Evolutionary conservation across 1,139 yeast genomes (phyloP).

Genomic region (Yamadazyma diddensiae): DNA sequence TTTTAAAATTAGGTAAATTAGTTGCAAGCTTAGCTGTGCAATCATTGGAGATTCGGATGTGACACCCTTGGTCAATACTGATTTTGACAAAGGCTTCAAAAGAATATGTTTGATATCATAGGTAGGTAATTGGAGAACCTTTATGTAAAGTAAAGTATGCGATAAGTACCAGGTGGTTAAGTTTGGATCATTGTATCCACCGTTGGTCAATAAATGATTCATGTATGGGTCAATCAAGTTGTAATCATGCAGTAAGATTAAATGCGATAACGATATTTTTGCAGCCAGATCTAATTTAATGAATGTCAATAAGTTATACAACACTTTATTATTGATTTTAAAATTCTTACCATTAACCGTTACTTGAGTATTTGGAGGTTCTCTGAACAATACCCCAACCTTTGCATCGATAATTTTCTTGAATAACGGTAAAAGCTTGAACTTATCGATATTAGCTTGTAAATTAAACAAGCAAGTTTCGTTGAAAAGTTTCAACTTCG

Average conservation of each 20-base stretch:
- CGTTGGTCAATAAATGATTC: slow-evolving; percentile 50
- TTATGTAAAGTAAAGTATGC: slow-evolving; percentile 59
- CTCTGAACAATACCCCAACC: slow-evolving; percentile 56
- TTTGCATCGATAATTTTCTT: slow-evolving; percentile 54
- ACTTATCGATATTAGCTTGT: slow-evolving; percentile 47
- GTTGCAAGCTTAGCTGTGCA: slow-evolving; percentile 62
- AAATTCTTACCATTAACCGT: slow-evolving; percentile 47
- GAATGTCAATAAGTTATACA: slow-evolving; percentile 59
- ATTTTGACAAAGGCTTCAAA: slow-evolving; percentile 65
- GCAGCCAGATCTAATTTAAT: slow-evolving; percentile 72
- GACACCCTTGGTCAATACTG: slow-evolving; percentile 58
- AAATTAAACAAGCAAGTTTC: slow-evolving; percentile 69
- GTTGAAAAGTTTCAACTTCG: slow-evolving; percentile 74
- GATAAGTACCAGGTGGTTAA: slow-evolving; percentile 82
- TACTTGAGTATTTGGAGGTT: slow-evolving; percentile 25
- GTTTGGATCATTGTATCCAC: slow-evolving; percentile 67
- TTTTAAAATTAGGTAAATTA: slow-evolving; percentile 52
- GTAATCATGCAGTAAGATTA: slow-evolving; percentile 53
- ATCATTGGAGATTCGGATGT: slow-evolving; percentile 54
- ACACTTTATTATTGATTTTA: slow-evolving; percentile 61
- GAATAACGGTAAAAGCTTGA: slow-evolving; percentile 26
- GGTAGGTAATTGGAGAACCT: slow-evolving; percentile 60
- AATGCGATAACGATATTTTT: slow-evolving; percentile 56
- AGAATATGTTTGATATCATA: slow-evolving; percentile 47
- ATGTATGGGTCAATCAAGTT: slow-evolving; percentile 77